These are phyloP conservation scores for Ceratocystis papillata DNA, from an alignment of 2,329 filamentous ascomycete genomes.

Conservation along the genomic window DNA sequence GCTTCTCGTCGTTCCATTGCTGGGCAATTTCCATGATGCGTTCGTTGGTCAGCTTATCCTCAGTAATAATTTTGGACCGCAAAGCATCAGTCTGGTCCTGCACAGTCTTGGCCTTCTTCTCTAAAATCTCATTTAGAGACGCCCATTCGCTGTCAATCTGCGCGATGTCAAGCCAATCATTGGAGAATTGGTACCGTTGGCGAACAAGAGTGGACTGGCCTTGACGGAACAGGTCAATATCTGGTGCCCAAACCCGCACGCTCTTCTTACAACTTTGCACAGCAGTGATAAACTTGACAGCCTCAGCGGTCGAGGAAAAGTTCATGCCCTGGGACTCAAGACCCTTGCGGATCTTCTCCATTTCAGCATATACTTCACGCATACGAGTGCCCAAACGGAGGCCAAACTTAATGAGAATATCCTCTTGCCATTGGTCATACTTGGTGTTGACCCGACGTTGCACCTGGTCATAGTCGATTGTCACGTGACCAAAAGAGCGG, in stretches of 20 bases:
- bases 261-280: constrained; percentile 94
- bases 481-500: constrained; percentile 83
- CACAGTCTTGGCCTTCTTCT: constrained; percentile 87
- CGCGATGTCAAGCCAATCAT: constrained; percentile 90
- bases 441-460: constrained; percentile 98
- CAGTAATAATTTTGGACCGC: constrained; percentile 84
- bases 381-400: constrained; percentile 78
- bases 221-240: constrained; percentile 91
- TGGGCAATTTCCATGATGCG: constrained; percentile 75
- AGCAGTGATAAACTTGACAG: constrained; percentile 95
- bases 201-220: constrained; percentile 85
- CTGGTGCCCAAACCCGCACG: constrained; percentile 85
- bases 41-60: constrained; percentile 82
- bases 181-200: constrained; percentile 85
- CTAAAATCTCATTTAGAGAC: constrained; percentile 80
- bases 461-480: constrained; percentile 96
- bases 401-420: constrained; percentile 89
- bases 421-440: constrained; percentile 99
- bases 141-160: constrained; percentile 96
- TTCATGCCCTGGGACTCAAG: constrained; percentile 87
- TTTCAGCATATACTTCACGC: constrained; percentile 82
- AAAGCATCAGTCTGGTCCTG: constrained; percentile 93
- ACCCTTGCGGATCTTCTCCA: constrained; percentile 80
- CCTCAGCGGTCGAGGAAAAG: constrained; percentile 88
- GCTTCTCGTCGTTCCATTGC: constrained; percentile 94